Conservation (phyloP, 306 rosid genomes). For the Sindora glabra region DNA sequence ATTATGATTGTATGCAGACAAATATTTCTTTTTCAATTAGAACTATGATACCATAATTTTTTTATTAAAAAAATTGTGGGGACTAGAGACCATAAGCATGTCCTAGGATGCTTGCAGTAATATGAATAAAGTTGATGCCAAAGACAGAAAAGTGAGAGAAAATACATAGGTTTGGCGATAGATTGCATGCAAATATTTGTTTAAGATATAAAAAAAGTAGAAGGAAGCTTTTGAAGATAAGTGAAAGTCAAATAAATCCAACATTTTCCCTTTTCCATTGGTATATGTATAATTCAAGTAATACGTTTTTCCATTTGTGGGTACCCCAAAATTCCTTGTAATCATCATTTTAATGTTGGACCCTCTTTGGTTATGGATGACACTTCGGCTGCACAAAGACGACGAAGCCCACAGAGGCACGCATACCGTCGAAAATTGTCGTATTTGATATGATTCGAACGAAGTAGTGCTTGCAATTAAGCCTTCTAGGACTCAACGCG, state of each 20-base stretch:
- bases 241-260: constrained; percentile 39
- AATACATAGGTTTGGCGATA: constrained; percentile 19
- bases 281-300: constrained; percentile 28
- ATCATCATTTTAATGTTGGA: constrained; percentile 41
- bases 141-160: constrained; percentile 16
- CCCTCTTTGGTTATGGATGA: constrained; percentile 28
- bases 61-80: too few species aligned
- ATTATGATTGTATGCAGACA: background rate
- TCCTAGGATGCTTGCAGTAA: constrained; percentile 51
- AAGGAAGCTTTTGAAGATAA: constrained; percentile 31
- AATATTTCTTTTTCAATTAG: background rate
- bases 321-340: constrained; percentile 38
- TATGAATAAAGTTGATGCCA: constrained; percentile 31
- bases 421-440: constrained; percentile 20
- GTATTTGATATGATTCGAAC: constrained; percentile 29
- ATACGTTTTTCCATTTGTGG: constrained; percentile 24
- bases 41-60: constrained; percentile 23
- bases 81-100: constrained; percentile 28
- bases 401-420: constrained; percentile 8
- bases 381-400: background rate
- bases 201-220: constrained; percentile 16
- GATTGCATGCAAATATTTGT: too few species aligned
- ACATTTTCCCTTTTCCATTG: constrained; percentile 38
- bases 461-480: constrained; percentile 25
- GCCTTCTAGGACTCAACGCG: too few species aligned